Percentiles rank a stretch among this genome's conserved stretches.
phyloP scores from a whole-genome alignment of 1,284 basidiomycete species.

The Sphaerobolus stellatus region DNA sequence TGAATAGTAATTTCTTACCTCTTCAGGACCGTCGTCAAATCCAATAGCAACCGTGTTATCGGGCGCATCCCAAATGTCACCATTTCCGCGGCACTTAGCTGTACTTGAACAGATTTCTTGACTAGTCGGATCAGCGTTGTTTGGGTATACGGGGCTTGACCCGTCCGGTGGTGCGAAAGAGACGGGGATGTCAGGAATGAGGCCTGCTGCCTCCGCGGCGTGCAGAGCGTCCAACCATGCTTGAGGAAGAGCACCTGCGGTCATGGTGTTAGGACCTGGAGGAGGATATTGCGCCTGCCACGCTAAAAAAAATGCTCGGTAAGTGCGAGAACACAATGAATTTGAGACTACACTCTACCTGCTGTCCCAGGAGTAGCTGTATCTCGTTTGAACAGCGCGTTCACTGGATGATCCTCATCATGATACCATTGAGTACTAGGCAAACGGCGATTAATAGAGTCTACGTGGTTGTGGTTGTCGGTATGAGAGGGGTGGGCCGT shows the following conservation, averaged over 20 bases:
- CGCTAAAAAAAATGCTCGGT: constrained; percentile 6
- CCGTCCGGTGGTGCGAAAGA: constrained; percentile 40
- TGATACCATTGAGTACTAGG: constrained; percentile 53
- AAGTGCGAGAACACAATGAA: not conserved
- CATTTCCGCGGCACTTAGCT: constrained; percentile 56
- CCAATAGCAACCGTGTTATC: constrained; percentile 54
- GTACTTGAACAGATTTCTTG: constrained; percentile 61
- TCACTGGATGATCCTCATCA: constrained; percentile 44
- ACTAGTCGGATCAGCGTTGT: constrained; percentile 49
- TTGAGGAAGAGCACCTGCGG: too few relatives aligned
- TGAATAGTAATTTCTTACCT: constrained; percentile 37
- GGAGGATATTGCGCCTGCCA: constrained; percentile 14
- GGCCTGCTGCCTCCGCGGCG: constrained; percentile 61
- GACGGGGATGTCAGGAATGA: constrained; percentile 67
- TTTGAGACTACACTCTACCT: constrained; percentile 37
- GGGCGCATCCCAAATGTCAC: constrained; percentile 73
- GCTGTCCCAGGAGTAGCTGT: constrained; percentile 51
- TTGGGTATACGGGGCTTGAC: constrained; percentile 54
- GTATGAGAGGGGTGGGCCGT: not conserved
- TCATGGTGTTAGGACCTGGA: constrained; percentile 22
- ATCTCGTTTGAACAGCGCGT: constrained; percentile 56
- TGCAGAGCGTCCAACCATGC: constrained; percentile 69
- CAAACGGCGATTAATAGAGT: constrained; percentile 29
- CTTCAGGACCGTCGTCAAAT: constrained; percentile 80
- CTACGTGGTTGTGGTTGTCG: not conserved